A percentile compares a stretch with the other conserved stretches of the same genome.
phyloP scores from a whole-genome alignment of 192 early-diverging fungal genomes.

The Umbelopsis isabellina region DNA sequence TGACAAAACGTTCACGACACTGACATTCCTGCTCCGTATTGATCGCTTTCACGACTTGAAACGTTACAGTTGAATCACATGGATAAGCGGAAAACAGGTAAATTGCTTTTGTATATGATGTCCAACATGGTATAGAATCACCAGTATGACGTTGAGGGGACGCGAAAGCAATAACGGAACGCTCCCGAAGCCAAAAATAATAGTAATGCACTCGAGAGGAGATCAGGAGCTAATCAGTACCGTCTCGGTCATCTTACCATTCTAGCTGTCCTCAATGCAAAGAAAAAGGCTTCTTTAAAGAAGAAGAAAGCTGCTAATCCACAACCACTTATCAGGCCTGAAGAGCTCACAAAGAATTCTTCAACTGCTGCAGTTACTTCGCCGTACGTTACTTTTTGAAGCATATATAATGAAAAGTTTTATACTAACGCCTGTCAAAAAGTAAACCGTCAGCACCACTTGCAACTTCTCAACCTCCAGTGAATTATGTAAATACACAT shows the following conservation, averaged over 20 bases:
- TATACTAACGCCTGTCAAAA: not conserved
- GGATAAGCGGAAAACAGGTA: conserved; percentile 22
- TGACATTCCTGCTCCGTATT: not conserved
- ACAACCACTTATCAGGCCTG: conserved; percentile 11
- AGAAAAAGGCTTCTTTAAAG: conserved; percentile 1
- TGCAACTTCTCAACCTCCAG: not conserved
- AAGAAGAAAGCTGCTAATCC: conserved; percentile 9
- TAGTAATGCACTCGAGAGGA: not conserved
- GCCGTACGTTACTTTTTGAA: not conserved
- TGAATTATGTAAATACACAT: conserved; percentile 20
- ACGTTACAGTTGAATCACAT: not conserved
- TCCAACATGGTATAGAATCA: no score
- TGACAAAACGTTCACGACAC: not conserved
- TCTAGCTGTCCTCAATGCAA: conserved; percentile 21
- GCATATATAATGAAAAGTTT: not conserved
- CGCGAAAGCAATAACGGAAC: not conserved
- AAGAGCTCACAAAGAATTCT: conserved; percentile 6
- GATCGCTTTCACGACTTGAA: not conserved
- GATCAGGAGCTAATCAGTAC: not conserved
- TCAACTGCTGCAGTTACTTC: not conserved
- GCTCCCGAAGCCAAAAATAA: not conserved
- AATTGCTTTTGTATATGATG: not conserved
- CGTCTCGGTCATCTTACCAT: not conserved
- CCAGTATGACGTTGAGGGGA: not conserved
- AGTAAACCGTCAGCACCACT: conserved; percentile 10